Conservation (phyloP, 2,329 filamentous ascomycete genomes). For the Plenodomus tracheiphilus region DNA sequence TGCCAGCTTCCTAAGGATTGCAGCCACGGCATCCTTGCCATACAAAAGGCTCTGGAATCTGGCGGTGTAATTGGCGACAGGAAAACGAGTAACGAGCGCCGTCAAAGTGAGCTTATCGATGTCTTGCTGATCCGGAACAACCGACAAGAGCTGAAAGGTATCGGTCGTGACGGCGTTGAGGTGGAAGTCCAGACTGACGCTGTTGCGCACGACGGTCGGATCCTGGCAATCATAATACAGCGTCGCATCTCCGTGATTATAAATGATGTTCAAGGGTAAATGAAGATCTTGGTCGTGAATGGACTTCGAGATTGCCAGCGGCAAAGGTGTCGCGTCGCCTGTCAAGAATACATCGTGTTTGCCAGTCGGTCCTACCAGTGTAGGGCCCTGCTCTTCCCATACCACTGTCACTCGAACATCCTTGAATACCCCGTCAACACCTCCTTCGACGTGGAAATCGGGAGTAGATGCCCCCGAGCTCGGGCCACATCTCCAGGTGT, state of each 20-base stretch:
- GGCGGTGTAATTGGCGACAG: background rate
- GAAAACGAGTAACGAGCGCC: conserved; percentile 1
- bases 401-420: conserved; percentile 11
- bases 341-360: conserved; percentile 11
- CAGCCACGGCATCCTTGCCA: background rate
- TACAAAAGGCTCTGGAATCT: conserved; percentile 12
- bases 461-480: background rate
- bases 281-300: background rate
- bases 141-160: background rate
- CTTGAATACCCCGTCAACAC: conserved; percentile 6
- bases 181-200: conserved; percentile 14
- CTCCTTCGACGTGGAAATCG: conserved; percentile 11
- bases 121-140: background rate
- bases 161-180: conserved; percentile 7
- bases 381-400: conserved; percentile 10
- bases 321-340: conserved; percentile 4
- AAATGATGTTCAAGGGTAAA: conserved; percentile 9
- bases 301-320: background rate
- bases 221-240: conserved; percentile 15
- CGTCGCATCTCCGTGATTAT: conserved; percentile 8
- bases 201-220: conserved; percentile 5
- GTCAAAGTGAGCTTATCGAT: background rate
- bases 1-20: conserved; percentile 1
- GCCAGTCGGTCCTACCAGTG: conserved; percentile 1
- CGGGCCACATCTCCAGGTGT: conserved; percentile 9